Evolutionary conservation across 129 eudicot genomes (phyloP).

Genomic region (Tagetes patula): DNA sequence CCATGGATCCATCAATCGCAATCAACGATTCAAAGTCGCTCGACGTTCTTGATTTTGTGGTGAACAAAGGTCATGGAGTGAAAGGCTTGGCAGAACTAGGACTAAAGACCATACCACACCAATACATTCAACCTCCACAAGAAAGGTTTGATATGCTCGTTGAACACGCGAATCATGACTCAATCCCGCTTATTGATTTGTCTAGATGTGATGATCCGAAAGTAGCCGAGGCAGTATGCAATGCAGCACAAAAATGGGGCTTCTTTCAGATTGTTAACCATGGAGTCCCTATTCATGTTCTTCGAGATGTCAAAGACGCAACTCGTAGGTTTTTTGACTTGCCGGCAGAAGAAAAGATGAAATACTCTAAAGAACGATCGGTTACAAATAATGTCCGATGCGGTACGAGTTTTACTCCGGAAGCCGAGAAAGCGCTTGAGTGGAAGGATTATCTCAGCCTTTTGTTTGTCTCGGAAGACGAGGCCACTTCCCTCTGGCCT

Average conservation of each 20-base stretch:
- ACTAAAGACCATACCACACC: slow-evolving; percentile 7
- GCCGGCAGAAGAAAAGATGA: slow-evolving; percentile 13
- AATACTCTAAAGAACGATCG: slow-evolving; percentile 15
- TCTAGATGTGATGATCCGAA: slow-evolving; percentile 2
- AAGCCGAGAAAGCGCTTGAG: slow-evolving; percentile 7
- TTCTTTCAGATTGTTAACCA: slow-evolving; percentile 24
- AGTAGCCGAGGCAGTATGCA: slow-evolving; percentile 2
- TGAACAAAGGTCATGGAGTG: slow-evolving; percentile 24
- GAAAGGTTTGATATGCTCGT: slow-evolving; percentile 1
- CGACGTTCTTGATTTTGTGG: slow-evolving; percentile 15
- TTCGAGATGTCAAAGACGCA: slow-evolving; percentile 18
- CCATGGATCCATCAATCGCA: slow-evolving; percentile 12
- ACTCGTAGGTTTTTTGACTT: not conserved
- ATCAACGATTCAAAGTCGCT: not conserved
- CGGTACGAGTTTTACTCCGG: slow-evolving; percentile 21
- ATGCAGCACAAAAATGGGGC: slow-evolving; percentile 19
- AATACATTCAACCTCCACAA: slow-evolving; percentile 26
- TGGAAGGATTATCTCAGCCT: slow-evolving; percentile 26
- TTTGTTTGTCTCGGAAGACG: not conserved
- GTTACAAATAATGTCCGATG: slow-evolving; percentile 3
- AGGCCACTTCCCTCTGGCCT: slow-evolving; percentile 18
- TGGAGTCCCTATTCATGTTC: slow-evolving; percentile 17
- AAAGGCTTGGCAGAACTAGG: slow-evolving; percentile 19
- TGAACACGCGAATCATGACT: not conserved
- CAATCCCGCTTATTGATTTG: slow-evolving; percentile 21